Conservation (phyloP, 495 filamentous ascomycete genomes). For the Neurospora sp. region DNA sequence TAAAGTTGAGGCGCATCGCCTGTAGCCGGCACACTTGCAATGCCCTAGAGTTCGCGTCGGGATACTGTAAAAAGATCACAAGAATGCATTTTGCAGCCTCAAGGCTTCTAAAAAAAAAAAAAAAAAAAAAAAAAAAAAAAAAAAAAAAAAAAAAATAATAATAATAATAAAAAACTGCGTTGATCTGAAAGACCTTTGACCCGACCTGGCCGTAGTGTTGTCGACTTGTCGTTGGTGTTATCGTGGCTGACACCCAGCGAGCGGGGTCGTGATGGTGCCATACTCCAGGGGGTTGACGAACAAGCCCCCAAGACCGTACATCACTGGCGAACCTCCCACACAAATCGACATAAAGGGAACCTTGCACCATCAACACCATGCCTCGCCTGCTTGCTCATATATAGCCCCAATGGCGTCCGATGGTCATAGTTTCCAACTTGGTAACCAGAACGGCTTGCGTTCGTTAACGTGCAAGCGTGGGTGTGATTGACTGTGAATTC, state of each 20-base stretch:
- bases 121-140: too few relatives aligned
- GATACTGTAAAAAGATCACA: not conserved
- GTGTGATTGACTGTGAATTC: not conserved
- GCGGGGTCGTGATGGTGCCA: not conserved
- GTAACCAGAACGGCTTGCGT: not conserved
- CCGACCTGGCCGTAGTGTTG: not conserved
- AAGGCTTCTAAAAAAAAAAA: not conserved
- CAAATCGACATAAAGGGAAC: not conserved
- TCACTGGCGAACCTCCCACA: not conserved
- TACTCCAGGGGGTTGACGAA: not conserved
- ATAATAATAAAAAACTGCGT: too few relatives aligned
- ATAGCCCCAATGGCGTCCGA: not conserved
- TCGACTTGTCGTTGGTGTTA: not conserved
- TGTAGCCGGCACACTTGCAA: not conserved
- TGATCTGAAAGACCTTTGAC: not conserved
- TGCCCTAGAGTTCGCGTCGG: too few relatives aligned
- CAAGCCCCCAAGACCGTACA: not conserved
- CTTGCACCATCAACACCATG: not conserved
- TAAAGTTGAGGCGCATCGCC: not conserved
- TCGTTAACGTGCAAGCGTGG: not conserved
- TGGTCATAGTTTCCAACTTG: not conserved
- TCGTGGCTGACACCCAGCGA: not conserved
- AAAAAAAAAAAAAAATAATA: too few relatives aligned
- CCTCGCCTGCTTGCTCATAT: not conserved
- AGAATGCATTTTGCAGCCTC: fast-evolving